Percentiles rank a stretch among this genome's conserved stretches.
phyloP scores from a whole-genome alignment of 768 basidiomycete genomes.

The Suillus alpinus region DNA sequence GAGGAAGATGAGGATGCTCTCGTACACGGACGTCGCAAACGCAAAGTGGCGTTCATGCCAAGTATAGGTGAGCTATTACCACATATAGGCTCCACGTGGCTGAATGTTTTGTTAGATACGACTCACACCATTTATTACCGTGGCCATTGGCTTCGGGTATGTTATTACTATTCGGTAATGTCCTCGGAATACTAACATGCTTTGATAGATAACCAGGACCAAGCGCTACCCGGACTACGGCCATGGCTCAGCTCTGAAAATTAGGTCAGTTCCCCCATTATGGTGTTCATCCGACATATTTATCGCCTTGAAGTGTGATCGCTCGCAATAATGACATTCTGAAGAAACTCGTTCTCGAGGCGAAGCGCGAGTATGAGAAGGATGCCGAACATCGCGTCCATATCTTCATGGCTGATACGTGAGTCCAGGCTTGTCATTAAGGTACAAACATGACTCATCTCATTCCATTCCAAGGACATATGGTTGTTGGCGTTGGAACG shows the following conservation, averaged over 20 bases:
- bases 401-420: slow-evolving; percentile 88
- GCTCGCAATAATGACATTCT: slow-evolving; percentile 86
- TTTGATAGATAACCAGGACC: slow-evolving; percentile 69
- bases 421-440: slow-evolving; percentile 34
- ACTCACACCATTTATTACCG: slow-evolving; percentile 89
- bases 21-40: slow-evolving; percentile 68
- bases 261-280: slow-evolving; percentile 50
- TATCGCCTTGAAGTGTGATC: slow-evolving; percentile 56
- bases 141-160: slow-evolving; percentile 83
- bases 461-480: slow-evolving; percentile 48
- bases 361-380: slow-evolving; percentile 86
- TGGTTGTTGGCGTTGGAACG: slow-evolving; percentile 85
- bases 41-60: slow-evolving; percentile 85
- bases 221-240: slow-evolving; percentile 76
- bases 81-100: slow-evolving; percentile 10
- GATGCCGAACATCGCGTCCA: slow-evolving; percentile 89
- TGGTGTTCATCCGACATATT: slow-evolving; percentile 18
- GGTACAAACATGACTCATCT: slow-evolving; percentile 8
- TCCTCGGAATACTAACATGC: slow-evolving; percentile 19
- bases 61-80: slow-evolving; percentile 57
- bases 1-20: slow-evolving; percentile 54
- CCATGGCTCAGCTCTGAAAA: slow-evolving; percentile 72
- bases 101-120: slow-evolving; percentile 51
- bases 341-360: slow-evolving; percentile 83
- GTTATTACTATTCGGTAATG: slow-evolving; percentile 18